Evolutionary conservation across 1,139 yeast genomes (phyloP), one percentile per base, ranked within the genome.

Genomic region (Debaryomyces robertsiae): DNA sequence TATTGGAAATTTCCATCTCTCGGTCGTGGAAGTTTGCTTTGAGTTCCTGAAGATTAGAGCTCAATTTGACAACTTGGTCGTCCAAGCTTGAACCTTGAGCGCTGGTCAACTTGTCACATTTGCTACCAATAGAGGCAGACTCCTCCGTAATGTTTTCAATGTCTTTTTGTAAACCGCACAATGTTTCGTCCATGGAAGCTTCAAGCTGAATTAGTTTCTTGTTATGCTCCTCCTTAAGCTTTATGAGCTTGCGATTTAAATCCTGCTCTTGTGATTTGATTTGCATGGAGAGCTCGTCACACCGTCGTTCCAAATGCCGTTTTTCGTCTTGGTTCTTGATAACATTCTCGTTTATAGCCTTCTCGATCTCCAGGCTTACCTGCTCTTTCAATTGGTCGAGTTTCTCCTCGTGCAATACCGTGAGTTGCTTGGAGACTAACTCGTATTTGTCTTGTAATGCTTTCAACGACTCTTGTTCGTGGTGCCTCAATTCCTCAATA

Each of bases 311-410:
- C 9, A 47, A 27, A 13, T 19, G 14, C 16, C 29, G 19, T 24
- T 42, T 37, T 39, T 65, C 58, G 19, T 54, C 45, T 36, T 61
- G 62, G 32, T 61, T 49, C 32, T 59, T 50, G 25, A 53, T 46
- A 4, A 64, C 49, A 46, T 65, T 66, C 4, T 58, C 49, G 14
- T 53, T 50, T 24, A 70, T 63, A 9, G 70, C 48, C 9, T 51
- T 45, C 35, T 76, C 78, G 5, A 73, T 63, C 45, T 69, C 59
- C 2, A 42, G 48, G 2, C 61, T 51, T 6, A 62, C 70, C 5
- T 55, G 54, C 42, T 69, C 73, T 37, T 72, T 72, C 32, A 74
- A 52, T 14, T 58, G 55, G 40, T 67, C 62, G 11, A 75, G 53
- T 19, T 61, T 60, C 13, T 61, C 54, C 6, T 69, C 67, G 46